Evolutionary conservation across 495 filamentous ascomycete species (phyloP).

Genomic region (Lineolata rhizophorae): DNA sequence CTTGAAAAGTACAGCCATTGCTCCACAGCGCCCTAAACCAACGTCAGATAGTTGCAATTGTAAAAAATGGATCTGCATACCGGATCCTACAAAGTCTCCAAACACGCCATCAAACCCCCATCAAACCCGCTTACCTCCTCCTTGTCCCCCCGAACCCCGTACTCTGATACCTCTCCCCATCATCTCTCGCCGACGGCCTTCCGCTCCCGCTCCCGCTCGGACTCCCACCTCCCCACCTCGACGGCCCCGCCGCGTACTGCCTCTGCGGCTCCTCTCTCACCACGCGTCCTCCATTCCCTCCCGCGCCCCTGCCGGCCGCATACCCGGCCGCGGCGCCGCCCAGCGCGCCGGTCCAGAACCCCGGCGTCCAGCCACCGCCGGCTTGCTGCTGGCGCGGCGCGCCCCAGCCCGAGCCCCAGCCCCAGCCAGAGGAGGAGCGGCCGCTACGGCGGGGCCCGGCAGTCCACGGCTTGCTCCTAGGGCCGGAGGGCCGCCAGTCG

Average conservation of each 20-base stretch:
- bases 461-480: conserved; percentile 16
- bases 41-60: too few relatives aligned
- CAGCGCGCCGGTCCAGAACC: conserved; percentile 67
- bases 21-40: too few relatives aligned
- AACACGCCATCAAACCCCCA: background rate
- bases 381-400: too few relatives aligned
- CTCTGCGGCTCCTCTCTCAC: background rate
- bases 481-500: conserved; percentile 29
- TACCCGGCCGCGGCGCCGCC: conserved; percentile 54
- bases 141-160: conserved; percentile 83
- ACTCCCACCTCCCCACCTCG: conserved; percentile 4
- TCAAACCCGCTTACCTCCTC: conserved; percentile 30
- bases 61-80: too few relatives aligned
- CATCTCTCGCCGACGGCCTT: conserved; percentile 21
- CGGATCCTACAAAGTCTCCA: too few relatives aligned
- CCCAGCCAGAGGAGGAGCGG: conserved; percentile 6
- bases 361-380: conserved; percentile 71
- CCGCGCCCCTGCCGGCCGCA: conserved; percentile 28
- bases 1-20: too few relatives aligned
- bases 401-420: too few relatives aligned
- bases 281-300: background rate
- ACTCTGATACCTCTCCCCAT: conserved; percentile 39
- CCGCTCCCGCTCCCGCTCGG: conserved; percentile 8
- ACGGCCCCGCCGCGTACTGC: conserved; percentile 4
- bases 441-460: too few relatives aligned